These are phyloP conservation scores for Bonnemaisonia californica DNA, from an alignment of 31 red algal genomes.

Conservation along the genomic window DNA sequence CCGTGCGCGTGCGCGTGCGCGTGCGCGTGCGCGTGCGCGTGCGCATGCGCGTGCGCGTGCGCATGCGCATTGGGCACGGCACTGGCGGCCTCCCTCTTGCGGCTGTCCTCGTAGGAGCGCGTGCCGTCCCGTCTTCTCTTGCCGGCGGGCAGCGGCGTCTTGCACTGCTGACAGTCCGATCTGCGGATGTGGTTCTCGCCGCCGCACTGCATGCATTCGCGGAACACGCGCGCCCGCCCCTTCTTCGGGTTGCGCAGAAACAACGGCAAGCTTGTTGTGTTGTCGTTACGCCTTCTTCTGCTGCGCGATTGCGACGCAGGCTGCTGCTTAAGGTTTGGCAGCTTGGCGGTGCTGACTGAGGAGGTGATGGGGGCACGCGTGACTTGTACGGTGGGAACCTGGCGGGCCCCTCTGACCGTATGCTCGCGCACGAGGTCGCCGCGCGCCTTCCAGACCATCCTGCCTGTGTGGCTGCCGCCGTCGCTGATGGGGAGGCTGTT, in stretches of 20 bases:
- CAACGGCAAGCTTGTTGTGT: not conserved
- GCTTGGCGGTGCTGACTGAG: not conserved
- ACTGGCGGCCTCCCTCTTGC: not conserved
- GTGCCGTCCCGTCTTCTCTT: constrained; percentile 26
- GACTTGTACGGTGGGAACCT: not conserved
- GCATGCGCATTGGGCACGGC: no score
- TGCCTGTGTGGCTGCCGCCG: not conserved
- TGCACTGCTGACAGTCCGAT: constrained; percentile 2
- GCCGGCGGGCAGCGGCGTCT: constrained; percentile 15
- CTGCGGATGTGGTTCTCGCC: constrained; percentile 20
- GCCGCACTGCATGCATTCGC: not conserved
- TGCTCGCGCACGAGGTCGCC: not conserved
- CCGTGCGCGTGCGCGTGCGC: no score
- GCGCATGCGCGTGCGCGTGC: no score
- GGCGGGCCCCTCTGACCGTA: not conserved
- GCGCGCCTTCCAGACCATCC: not conserved
- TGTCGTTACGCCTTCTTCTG: not conserved
- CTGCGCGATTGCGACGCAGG: not conserved
- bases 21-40: no score
- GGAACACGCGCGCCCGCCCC: constrained; percentile 20
- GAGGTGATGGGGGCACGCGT: not conserved
- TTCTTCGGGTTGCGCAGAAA: constrained; percentile 29
- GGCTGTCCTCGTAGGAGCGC: constrained; percentile 1
- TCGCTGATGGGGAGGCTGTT: not conserved
- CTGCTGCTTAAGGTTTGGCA: not conserved